Evolutionary conservation across 2,329 filamentous ascomycete genomes (phyloP).

Genomic region (Thyridium curvatum): DNA sequence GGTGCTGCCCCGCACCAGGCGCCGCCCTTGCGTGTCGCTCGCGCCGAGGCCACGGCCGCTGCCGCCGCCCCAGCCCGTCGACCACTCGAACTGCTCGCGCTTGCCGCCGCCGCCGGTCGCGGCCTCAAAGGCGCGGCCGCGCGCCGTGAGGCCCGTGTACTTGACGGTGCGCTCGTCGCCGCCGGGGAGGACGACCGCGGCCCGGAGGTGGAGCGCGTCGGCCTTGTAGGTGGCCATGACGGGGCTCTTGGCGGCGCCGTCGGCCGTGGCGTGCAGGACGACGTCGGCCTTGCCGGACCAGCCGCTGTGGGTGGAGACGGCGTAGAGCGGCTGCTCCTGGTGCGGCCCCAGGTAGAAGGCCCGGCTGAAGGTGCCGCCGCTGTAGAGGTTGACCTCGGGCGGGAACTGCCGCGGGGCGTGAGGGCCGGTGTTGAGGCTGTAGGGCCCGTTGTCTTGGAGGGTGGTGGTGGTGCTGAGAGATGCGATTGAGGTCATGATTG

Average conservation of each 20-base stretch:
- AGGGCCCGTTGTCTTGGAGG: no score
- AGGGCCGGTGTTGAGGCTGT: no score
- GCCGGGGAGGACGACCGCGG: slow-evolving; percentile 20
- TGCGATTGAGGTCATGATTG: no score
- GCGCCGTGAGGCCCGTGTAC: slow-evolving; percentile 1
- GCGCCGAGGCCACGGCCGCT: no score
- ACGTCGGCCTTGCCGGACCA: slow-evolving; percentile 19
- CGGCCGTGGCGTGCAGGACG: slow-evolving; percentile 25
- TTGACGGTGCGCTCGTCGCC: slow-evolving; percentile 4
- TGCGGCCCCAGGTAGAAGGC: slow-evolving; percentile 21
- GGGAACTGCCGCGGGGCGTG: slow-evolving; percentile 20
- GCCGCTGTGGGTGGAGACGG: slow-evolving; percentile 17
- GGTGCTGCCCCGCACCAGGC: slow-evolving; percentile 27
- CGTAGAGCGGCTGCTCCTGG: slow-evolving; percentile 21
- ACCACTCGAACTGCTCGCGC: slow-evolving; percentile 36
- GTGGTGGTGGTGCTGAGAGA: no score
- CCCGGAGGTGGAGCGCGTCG: slow-evolving; percentile 5
- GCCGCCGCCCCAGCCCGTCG: slow-evolving; percentile 24
- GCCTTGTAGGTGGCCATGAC: slow-evolving; percentile 20
- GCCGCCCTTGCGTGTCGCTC: slow-evolving; percentile 25
- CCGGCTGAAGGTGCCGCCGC: slow-evolving; percentile 7
- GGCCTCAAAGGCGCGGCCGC: slow-evolving; percentile 25
- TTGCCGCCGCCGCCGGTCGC: slow-evolving; percentile 5
- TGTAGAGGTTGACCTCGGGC: slow-evolving; percentile 23
- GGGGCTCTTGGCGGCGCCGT: slow-evolving; percentile 10